Percentiles rank a stretch among this genome's conserved stretches.
These are phyloP conservation scores for Gnaphalium uliginosum DNA, from an alignment of 129 eudicot genomes.

Conservation along the genomic window DNA sequence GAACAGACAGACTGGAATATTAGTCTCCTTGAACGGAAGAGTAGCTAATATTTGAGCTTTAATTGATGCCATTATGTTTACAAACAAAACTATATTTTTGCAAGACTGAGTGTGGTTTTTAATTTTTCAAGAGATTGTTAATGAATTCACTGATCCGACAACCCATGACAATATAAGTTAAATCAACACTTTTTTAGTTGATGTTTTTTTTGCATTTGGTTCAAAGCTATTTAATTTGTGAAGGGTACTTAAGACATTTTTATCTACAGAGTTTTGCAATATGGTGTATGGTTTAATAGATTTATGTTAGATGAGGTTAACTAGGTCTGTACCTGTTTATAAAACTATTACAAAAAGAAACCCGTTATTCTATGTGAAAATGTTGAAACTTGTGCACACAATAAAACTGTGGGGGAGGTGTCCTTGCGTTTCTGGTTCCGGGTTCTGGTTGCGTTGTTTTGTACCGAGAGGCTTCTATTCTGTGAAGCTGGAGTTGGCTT, in stretches of 20 bases:
- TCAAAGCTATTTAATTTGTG: background rate
- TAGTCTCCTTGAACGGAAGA: background rate
- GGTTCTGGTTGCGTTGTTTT: background rate
- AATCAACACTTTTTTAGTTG: no score
- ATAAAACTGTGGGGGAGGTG: background rate
- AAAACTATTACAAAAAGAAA: background rate
- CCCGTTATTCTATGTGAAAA: background rate
- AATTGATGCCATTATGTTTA: background rate
- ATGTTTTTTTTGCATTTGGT: background rate
- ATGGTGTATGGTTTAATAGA: background rate
- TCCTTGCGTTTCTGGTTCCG: background rate
- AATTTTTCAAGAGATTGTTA: background rate
- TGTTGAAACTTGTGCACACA: slow-evolving; percentile 1
- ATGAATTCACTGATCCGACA: background rate
- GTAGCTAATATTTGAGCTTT: background rate
- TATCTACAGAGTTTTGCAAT: background rate
- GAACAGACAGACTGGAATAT: background rate
- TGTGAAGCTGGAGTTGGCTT: slow-evolving; percentile 14
- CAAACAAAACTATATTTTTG: background rate
- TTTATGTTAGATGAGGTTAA: slow-evolving; percentile 1
- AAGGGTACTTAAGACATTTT: background rate
- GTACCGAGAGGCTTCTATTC: slow-evolving; percentile 12
- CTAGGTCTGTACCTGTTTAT: background rate
- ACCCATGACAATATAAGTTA: background rate
- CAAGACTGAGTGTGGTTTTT: background rate